Evolutionary conservation across 1,284 basidiomycete genomes (phyloP).

Genomic region (Testicularia cyperi): DNA sequence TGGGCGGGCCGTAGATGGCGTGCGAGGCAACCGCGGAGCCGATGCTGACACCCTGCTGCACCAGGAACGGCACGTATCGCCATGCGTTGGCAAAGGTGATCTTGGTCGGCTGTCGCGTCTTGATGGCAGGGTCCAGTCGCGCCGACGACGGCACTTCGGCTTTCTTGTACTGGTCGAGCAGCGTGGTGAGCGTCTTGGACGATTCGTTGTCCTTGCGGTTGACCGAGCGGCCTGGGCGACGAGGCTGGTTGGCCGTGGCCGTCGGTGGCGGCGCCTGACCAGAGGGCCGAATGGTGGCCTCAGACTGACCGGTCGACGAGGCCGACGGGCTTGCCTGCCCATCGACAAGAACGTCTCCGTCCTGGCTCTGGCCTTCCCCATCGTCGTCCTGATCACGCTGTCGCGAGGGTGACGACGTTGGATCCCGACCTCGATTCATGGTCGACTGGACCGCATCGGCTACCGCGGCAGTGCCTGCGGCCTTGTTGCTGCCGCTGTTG

Average conservation of each 20-base stretch:
- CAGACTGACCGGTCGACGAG: constrained; percentile 30
- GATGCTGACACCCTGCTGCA: constrained; percentile 54
- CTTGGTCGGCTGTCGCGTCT: constrained; percentile 32
- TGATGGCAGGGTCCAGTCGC: constrained; percentile 47
- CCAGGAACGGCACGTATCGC: constrained; percentile 55
- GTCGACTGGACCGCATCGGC: constrained; percentile 41
- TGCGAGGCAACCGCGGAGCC: constrained; percentile 56
- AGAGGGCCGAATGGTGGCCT: constrained; percentile 27
- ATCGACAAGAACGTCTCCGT: constrained; percentile 5
- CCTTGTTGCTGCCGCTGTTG: neutral
- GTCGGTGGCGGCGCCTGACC: constrained; percentile 11
- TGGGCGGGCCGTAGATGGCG: constrained; percentile 69
- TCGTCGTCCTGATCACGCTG: no score
- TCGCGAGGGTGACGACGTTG: constrained; percentile 8
- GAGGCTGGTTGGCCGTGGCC: constrained; percentile 20
- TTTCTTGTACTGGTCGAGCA: constrained; percentile 53
- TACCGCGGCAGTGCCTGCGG: constrained; percentile 32
- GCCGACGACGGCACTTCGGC: constrained; percentile 45
- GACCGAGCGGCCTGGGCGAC: constrained; percentile 16
- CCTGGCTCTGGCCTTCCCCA: constrained; percentile 1
- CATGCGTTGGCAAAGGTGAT: constrained; percentile 53
- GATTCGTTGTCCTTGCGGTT: constrained; percentile 29
- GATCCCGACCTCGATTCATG: constrained; percentile 26
- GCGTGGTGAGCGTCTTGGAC: constrained; percentile 45
- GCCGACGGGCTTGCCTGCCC: constrained; percentile 23